A percentile compares a stretch with the other conserved stretches of the same genome.
phyloP scores from a whole-genome alignment of 768 basidiomycete genomes.

The Kwoniella sp. region DNA sequence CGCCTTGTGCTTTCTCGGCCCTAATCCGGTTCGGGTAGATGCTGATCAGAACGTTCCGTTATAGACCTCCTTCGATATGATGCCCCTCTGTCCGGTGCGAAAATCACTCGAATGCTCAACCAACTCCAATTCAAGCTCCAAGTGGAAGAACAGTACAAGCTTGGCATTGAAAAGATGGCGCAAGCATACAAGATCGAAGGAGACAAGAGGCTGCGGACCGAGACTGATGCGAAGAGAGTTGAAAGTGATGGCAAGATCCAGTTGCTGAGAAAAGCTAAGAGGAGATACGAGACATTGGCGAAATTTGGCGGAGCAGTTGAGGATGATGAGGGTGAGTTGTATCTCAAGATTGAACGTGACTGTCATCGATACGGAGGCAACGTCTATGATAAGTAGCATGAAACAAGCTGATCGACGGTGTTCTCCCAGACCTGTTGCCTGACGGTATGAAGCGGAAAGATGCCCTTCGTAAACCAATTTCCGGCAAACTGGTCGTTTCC shows the following conservation, averaged over 20 bases:
- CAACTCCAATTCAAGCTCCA: constrained; percentile 99
- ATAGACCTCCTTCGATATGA: constrained; percentile 93
- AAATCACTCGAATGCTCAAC: constrained; percentile 96
- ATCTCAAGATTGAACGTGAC: too few relatives aligned
- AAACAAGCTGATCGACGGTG: constrained; percentile 18
- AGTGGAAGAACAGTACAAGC: constrained; percentile 96
- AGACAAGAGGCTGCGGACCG: constrained; percentile 90
- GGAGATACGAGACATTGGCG: constrained; percentile 93
- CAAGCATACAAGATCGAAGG: constrained; percentile 94
- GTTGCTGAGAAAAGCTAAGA: constrained; percentile 84
- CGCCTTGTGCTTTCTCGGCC: not conserved
- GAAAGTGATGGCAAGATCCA: constrained; percentile 98
- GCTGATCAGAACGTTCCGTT: not conserved
- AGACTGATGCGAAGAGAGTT: constrained; percentile 88
- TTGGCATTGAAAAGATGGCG: constrained; percentile 98
- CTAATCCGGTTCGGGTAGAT: too few relatives aligned
- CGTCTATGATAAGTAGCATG: not conserved
- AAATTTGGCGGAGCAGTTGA: constrained; percentile 79
- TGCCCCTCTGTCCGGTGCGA: constrained; percentile 91
- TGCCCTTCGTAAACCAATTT: constrained; percentile 91
- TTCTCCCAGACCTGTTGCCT: constrained; percentile 62
- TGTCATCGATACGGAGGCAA: constrained; percentile 2
- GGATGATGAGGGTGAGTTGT: constrained; percentile 64
- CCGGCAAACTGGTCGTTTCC: constrained; percentile 86
- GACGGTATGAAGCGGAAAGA: constrained; percentile 83